Conservation (phyloP, 2,329 filamentous ascomycete species). For the Paecilomyces fulvus region DNA sequence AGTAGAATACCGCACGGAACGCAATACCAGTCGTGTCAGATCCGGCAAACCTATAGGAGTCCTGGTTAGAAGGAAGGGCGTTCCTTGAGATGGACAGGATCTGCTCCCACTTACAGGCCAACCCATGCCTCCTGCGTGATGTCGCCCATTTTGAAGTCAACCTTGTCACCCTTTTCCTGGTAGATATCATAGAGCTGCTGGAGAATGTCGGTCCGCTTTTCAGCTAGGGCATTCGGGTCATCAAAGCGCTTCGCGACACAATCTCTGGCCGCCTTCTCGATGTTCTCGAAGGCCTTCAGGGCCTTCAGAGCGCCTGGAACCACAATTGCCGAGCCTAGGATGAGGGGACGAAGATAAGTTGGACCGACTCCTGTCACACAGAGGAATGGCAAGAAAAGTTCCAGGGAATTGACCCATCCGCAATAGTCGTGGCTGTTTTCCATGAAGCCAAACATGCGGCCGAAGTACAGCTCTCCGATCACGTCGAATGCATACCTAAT, state of each 20-base stretch:
- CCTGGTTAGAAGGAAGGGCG: not conserved
- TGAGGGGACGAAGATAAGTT: constrained; percentile 19
- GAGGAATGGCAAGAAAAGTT: constrained; percentile 23
- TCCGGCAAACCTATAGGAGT: constrained; percentile 35
- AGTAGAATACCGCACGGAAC: constrained; percentile 8
- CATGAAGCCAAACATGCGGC: constrained; percentile 18
- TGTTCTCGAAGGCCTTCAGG: constrained; percentile 17
- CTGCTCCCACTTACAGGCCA: constrained; percentile 17
- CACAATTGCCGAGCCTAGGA: constrained; percentile 16
- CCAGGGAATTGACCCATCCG: constrained; percentile 28
- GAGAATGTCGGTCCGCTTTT: constrained; percentile 19
- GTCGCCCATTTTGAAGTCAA: constrained; percentile 22
- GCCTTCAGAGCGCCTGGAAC: constrained; percentile 14
- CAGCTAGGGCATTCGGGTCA: constrained; percentile 7
- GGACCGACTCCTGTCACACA: constrained; percentile 20
- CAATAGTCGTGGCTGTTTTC: constrained; percentile 27
- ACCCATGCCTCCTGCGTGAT: constrained; percentile 19
- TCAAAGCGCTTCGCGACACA: constrained; percentile 15
- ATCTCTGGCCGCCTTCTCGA: constrained; percentile 16
- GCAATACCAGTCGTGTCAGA: constrained; percentile 11
- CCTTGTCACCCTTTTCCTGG: constrained; percentile 17
- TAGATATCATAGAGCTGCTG: constrained; percentile 21
- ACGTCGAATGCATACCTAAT: constrained; percentile 15
- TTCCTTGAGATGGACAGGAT: not conserved
- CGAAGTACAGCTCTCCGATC: constrained; percentile 17